Percentiles rank a stretch among this genome's conserved stretches.
phyloP scores from a whole-genome alignment of 805 yeast species.

The Candida koratica region DNA sequence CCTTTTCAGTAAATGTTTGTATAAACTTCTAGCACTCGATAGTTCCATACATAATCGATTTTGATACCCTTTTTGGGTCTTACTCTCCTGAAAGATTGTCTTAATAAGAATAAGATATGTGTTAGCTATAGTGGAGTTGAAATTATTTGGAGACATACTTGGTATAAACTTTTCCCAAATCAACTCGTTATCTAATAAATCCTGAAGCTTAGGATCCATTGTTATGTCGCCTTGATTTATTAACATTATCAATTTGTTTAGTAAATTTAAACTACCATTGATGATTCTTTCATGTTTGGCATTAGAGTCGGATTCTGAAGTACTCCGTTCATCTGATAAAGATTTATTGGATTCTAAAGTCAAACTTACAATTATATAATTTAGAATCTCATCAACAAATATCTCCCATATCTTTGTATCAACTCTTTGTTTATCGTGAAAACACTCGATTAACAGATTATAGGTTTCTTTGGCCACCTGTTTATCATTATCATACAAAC shows the following conservation, averaged over 20 bases:
- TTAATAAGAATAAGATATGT: conserved; percentile 22
- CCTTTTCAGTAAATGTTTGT: conserved; percentile 41
- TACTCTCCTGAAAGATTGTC: conserved; percentile 17
- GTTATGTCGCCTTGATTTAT: conserved; percentile 14
- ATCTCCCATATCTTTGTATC: conserved; percentile 53
- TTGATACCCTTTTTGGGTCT: conserved; percentile 6
- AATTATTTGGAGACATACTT: conserved; percentile 20
- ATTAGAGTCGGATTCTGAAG: conserved; percentile 60
- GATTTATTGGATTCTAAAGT: conserved; percentile 56
- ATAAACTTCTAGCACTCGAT: conserved; percentile 23
- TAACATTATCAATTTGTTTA: conserved; percentile 31
- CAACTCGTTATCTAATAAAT: conserved; percentile 24
- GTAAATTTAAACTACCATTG: conserved; percentile 46
- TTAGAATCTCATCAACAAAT: conserved; percentile 53
- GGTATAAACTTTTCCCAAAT: conserved; percentile 33
- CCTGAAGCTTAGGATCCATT: conserved; percentile 17
- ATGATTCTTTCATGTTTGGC: conserved; percentile 60
- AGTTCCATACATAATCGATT: conserved; percentile 16
- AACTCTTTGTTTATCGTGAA: conserved; percentile 51
- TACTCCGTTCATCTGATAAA: conserved; percentile 70
- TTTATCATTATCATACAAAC: conserved; percentile 66
- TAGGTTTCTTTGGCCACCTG: conserved; percentile 51
- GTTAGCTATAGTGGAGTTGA: conserved; percentile 32
- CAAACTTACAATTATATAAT: conserved; percentile 50
- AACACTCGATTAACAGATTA: conserved; percentile 47